Percentiles rank a stretch among this genome's conserved stretches.
These are phyloP conservation scores for Fusarium sp. DNA, from an alignment of 2,329 filamentous ascomycete genomes.

Conservation along the genomic window DNA sequence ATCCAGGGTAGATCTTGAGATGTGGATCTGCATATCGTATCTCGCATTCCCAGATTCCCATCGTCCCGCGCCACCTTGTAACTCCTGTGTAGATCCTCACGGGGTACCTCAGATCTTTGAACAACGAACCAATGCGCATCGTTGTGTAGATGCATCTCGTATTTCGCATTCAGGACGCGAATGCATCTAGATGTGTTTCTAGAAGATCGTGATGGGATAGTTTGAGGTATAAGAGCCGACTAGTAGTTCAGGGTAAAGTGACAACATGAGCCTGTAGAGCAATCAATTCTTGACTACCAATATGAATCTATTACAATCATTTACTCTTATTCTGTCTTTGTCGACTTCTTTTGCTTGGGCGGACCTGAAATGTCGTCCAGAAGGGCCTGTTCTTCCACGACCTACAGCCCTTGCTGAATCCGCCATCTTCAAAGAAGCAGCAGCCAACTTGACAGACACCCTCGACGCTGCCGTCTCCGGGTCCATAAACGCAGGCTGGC, in stretches of 20 bases:
- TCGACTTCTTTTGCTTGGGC: not conserved
- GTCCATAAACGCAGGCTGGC: constrained; percentile 48
- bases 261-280: not conserved
- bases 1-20: not conserved
- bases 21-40: constrained; percentile 25
- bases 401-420: constrained; percentile 42
- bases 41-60: constrained; percentile 22
- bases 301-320: not conserved
- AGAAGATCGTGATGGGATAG: not conserved
- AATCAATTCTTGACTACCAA: not conserved
- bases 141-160: constrained; percentile 5
- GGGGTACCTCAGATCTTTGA: constrained; percentile 1
- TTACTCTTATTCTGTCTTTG: not conserved
- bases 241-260: not conserved
- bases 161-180: constrained; percentile 17
- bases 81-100: constrained; percentile 23
- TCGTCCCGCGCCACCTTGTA: constrained; percentile 17
- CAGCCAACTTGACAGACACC: constrained; percentile 40
- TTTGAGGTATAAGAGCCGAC: not conserved
- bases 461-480: constrained; percentile 47
- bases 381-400: constrained; percentile 46
- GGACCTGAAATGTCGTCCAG: constrained; percentile 42
- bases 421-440: constrained; percentile 42
- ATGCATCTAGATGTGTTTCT: not conserved
- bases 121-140: not conserved